phyloP scores from a whole-genome alignment of 371 early-diverging fungal genomes.

The Chytridiales sp. region DNA sequence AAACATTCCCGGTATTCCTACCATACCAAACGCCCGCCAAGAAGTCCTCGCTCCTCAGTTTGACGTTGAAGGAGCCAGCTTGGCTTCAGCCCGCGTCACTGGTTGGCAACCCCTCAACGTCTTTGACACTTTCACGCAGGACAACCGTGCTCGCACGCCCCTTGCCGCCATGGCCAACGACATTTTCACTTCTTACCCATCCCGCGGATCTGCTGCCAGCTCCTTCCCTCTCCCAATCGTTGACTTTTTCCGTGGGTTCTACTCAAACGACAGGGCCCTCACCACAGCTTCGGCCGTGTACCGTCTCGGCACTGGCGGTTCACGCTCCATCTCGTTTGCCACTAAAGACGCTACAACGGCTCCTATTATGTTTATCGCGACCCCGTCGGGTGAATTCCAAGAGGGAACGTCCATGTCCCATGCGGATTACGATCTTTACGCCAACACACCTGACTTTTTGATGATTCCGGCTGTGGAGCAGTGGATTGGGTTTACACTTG shows the following conservation, averaged over 20 bases:
- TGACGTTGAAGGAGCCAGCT: constrained; percentile 22
- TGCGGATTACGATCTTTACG: constrained; percentile 43
- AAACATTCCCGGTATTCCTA: constrained; percentile 2
- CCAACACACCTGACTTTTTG: constrained; percentile 51
- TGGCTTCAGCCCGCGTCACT: constrained; percentile 19
- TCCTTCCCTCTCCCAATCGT: constrained; percentile 8
- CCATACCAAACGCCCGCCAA: constrained; percentile 5
- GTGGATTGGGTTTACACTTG: constrained; percentile 24
- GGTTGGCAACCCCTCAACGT: constrained; percentile 17
- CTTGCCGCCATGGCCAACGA: background rate
- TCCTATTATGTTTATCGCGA: constrained; percentile 26
- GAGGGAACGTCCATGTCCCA: constrained; percentile 58
- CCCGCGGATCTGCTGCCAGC: background rate
- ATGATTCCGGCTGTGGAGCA: constrained; percentile 46
- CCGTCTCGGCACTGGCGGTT: constrained; percentile 12
- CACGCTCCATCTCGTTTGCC: constrained; percentile 11
- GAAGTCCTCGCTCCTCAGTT: constrained; percentile 32
- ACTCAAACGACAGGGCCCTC: constrained; percentile 26
- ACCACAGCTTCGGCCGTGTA: constrained; percentile 11
- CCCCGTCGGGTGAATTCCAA: constrained; percentile 34
- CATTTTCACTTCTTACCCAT: constrained; percentile 3
- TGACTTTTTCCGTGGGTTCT: constrained; percentile 24
- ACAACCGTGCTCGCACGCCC: background rate
- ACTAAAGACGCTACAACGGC: constrained; percentile 18
- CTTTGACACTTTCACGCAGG: constrained; percentile 26